Base-by-base conservation (phyloP, 805 yeast species). In the Myxozyma sirexii region DNA sequence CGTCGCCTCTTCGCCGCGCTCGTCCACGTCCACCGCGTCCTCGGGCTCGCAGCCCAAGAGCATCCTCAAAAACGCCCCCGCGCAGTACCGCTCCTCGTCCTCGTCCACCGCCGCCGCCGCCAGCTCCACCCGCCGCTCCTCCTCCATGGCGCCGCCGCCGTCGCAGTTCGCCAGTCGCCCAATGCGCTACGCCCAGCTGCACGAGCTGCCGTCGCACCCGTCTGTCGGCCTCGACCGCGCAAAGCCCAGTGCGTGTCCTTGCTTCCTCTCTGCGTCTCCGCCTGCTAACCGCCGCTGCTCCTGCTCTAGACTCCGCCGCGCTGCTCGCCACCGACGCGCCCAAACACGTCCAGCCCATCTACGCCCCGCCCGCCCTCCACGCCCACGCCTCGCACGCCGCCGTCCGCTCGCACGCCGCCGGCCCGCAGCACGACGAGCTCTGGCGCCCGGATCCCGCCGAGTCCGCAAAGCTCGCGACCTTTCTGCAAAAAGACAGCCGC, bases 381-480 rank as follows among this genome's bases (percentile, higher is more conserved):
- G 53, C 66, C 8, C 67, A 65, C 29, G 75, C 74, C 13, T 73
- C 75, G 19, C 66, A 68, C 29, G 79, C 79, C 12, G 76, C 78
- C 29, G 56, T 67, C 33, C 66, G 70, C 33, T 78, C 79, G 29
- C 49, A 68, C 49, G 64, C 69, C 42, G 46, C 55, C 21, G 69
- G 73, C n/a, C 80, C 72, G 44, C 55, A 49, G 27, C 49, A 56
- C 47, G 29, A 47, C 17, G 76, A 61, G 57, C 60, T 64, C 61
- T 69, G 74, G 74, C 63, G 57, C 66, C 74, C 72, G 29, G 81
- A 80, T 50, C 87, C 87, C 12, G 80, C 82, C 24, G 77, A 78
- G 45, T 62, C 56, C 10, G 85, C 86, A 29, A 87, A 85, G 31
- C 73, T 81, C 26, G 86, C 87, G 15, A 82, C 87, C 0, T 79